Evolutionary conservation across 2,329 filamentous ascomycete genomes (phyloP).

Genomic region (Aspergillus ibericus): DNA sequence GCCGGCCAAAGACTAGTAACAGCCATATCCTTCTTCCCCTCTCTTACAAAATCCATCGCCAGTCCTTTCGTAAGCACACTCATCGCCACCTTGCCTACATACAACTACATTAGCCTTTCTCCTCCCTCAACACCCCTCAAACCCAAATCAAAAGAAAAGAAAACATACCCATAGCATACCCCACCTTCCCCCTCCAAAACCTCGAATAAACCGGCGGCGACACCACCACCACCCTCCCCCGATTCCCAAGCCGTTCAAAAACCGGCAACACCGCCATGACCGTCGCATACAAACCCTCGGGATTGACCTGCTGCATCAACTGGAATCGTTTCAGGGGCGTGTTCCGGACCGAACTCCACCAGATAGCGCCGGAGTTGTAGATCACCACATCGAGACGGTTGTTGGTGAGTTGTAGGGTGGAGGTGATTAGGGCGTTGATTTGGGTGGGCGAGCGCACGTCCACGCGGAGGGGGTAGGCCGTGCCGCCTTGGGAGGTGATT

Average conservation of each 20-base stretch:
- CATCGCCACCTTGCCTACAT: conserved; percentile 75
- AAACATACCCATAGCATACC: conserved; percentile 65
- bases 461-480: conserved; percentile 65
- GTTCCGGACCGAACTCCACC: conserved; percentile 73
- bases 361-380: conserved; percentile 84
- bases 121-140: neutral
- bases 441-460: conserved; percentile 67
- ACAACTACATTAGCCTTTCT: neutral
- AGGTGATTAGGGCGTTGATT: conserved; percentile 60
- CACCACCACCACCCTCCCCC: conserved; percentile 71
- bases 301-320: conserved; percentile 73
- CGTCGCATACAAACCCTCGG: conserved; percentile 71
- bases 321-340: conserved; percentile 76
- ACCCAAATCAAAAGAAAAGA: neutral
- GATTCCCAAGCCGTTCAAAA: conserved; percentile 56
- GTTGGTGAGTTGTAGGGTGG: conserved; percentile 60
- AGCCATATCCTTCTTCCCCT: conserved; percentile 67
- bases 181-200: conserved; percentile 83
- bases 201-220: conserved; percentile 82
- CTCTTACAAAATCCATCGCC: conserved; percentile 74
- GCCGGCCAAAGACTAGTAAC: conserved; percentile 84
- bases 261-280: conserved; percentile 69
- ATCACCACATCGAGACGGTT: conserved; percentile 70
- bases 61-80: conserved; percentile 77
- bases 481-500: conserved; percentile 65